Conservation (phyloP, 2,329 filamentous ascomycete genomes). For the Ambrosiella cleistominuta region DNA sequence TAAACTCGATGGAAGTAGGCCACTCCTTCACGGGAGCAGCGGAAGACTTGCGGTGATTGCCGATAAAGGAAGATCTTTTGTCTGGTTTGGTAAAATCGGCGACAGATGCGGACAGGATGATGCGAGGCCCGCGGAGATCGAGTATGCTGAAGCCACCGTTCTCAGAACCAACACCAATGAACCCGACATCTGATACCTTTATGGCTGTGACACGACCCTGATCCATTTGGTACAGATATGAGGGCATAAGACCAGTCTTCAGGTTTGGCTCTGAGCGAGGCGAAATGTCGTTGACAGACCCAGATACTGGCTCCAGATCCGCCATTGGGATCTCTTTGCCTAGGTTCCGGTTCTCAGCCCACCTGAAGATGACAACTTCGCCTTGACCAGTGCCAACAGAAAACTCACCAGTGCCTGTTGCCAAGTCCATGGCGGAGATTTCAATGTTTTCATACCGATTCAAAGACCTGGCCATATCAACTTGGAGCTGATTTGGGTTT, state of each 20-base stretch:
- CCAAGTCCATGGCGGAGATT: conserved; percentile 63
- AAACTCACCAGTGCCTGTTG: conserved; percentile 66
- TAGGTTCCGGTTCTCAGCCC: conserved; percentile 61
- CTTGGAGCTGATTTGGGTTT: conserved; percentile 63
- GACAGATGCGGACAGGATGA: conserved; percentile 62
- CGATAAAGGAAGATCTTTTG: conserved; percentile 57
- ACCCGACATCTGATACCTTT: conserved; percentile 81
- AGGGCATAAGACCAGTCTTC: conserved; percentile 65
- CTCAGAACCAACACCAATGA: conserved; percentile 74
- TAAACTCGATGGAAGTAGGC: conserved; percentile 73
- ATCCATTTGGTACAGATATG: conserved; percentile 42
- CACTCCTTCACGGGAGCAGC: conserved; percentile 40
- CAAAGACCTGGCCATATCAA: conserved; percentile 70
- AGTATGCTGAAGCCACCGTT: conserved; percentile 64
- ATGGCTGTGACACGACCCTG: conserved; percentile 57
- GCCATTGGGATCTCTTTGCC: conserved; percentile 41
- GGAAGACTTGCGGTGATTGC: conserved; percentile 19
- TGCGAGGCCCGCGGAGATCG: conserved; percentile 68
- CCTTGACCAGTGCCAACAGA: conserved; percentile 65
- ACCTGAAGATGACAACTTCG: conserved; percentile 75
- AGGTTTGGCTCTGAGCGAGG: conserved; percentile 53
- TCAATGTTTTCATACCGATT: conserved; percentile 62
- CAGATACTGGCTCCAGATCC: conserved; percentile 36
- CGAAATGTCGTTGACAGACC: conserved; percentile 57
- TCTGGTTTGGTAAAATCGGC: conserved; percentile 59